Evolutionary conservation across 306 rosid genomes (phyloP).

Genomic region (Vigna reflexopilosa): DNA sequence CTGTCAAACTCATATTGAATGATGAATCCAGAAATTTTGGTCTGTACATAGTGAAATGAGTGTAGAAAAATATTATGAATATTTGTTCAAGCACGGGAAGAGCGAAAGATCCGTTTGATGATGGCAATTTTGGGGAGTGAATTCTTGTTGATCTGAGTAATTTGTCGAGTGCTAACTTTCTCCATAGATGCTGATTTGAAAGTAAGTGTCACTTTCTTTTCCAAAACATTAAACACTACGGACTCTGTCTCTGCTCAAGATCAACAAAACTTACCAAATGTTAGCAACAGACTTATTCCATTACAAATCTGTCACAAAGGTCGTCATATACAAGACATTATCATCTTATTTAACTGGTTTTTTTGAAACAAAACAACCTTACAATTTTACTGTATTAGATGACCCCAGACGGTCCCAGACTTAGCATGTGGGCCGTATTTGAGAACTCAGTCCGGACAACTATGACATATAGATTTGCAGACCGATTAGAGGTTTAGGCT

Average conservation of each 20-base stretch:
- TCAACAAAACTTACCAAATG: neutral
- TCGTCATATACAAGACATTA: neutral
- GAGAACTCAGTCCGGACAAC: no score
- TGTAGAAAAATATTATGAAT: constrained; percentile 31
- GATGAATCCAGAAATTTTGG: neutral
- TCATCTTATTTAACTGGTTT: no score
- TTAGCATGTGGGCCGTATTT: no score
- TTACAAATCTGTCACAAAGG: neutral
- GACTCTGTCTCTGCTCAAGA: constrained; percentile 72
- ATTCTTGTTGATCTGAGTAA: constrained; percentile 47
- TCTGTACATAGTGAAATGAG: constrained; percentile 43
- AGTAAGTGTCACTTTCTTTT: constrained; percentile 73
- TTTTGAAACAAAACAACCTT: no score
- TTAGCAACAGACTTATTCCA: no score
- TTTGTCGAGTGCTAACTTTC: constrained; percentile 45
- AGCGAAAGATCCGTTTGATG: constrained; percentile 57
- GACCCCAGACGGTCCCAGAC: no score
- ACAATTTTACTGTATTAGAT: no score
- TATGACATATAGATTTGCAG: no score
- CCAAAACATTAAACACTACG: constrained; percentile 67
- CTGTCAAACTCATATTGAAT: constrained; percentile 13
- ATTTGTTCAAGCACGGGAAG: constrained; percentile 43
- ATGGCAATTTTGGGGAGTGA: constrained; percentile 57
- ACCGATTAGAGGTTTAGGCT: no score
- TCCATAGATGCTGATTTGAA: constrained; percentile 54